Evolutionary conservation across 2,329 filamentous ascomycete species (phyloP).

Genomic region (Neobulgaria alba): DNA sequence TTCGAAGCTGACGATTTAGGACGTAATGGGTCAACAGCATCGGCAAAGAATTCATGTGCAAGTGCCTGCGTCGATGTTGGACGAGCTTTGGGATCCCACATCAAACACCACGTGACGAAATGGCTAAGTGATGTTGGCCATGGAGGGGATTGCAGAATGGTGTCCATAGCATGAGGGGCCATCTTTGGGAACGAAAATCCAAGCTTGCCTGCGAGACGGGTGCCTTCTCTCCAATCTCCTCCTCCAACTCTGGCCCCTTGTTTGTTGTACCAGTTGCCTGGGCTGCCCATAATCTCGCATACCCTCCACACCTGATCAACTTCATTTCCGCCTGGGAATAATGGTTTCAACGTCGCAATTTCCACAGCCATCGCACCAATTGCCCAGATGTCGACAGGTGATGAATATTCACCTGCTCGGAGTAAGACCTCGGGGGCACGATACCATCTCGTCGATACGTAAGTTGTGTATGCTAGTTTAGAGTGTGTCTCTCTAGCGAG

Average conservation of each 20-base stretch:
- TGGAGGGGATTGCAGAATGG: conserved; percentile 79
- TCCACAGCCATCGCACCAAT: conserved; percentile 98
- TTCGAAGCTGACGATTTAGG: conserved; percentile 85
- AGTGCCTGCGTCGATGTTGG: conserved; percentile 92
- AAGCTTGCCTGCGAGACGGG: conserved; percentile 84
- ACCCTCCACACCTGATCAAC: conserved; percentile 98
- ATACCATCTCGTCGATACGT: conserved; percentile 96
- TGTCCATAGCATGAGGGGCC: conserved; percentile 95
- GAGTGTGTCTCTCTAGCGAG: conserved; percentile 96
- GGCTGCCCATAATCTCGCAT: conserved; percentile 98
- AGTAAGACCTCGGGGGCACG: conserved; percentile 87
- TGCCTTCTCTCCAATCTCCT: conserved; percentile 95
- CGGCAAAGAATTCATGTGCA: conserved; percentile 87
- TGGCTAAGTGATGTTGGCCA: conserved; percentile 84
- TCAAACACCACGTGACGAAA: conserved; percentile 96
- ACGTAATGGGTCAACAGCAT: conserved; percentile 83
- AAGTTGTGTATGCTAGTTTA: conserved; percentile 92
- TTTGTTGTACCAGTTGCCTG: conserved; percentile 97
- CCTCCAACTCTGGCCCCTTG: conserved; percentile 78
- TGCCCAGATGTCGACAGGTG: conserved; percentile 97
- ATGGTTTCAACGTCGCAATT: conserved; percentile 87
- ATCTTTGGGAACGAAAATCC: conserved; percentile 99
- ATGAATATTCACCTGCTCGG: conserved; percentile 91
- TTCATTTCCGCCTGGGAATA: conserved; percentile 96
- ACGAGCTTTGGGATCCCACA: conserved; percentile 93